These are phyloP conservation scores for Cucurbita argyrosperma DNA, from an alignment of 306 rosid genomes.

Conservation along the genomic window DNA sequence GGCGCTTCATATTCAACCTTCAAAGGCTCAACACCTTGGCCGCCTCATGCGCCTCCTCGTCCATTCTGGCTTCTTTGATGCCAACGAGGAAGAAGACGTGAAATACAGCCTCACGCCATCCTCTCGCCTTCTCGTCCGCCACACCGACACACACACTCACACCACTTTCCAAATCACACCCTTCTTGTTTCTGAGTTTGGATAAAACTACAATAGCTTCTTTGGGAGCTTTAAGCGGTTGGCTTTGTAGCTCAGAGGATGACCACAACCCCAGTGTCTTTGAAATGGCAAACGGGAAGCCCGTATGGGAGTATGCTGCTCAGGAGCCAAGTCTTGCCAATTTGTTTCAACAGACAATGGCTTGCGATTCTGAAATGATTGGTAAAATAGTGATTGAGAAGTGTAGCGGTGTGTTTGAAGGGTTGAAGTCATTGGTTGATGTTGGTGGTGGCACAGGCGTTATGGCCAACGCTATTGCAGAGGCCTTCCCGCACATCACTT, in stretches of 20 bases:
- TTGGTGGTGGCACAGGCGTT: constrained; percentile 27
- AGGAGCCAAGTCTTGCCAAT: not conserved
- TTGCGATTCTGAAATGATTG: not conserved
- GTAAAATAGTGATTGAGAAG: not conserved
- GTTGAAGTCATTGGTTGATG: constrained; percentile 23
- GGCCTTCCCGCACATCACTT: constrained; percentile 15
- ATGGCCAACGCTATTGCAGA: constrained; percentile 21
- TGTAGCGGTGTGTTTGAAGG: constrained; percentile 18
- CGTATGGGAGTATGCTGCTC: constrained; percentile 7
- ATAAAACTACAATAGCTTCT: constrained; percentile 11
- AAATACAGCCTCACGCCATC: constrained; percentile 16
- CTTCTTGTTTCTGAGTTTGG: not conserved
- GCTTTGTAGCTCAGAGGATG: not conserved
- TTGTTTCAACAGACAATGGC: constrained; percentile 27
- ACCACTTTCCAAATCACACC: not conserved
- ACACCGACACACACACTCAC: not conserved
- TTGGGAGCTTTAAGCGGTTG: constrained; percentile 6
- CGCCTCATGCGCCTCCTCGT: constrained; percentile 31
- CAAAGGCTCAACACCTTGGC: constrained; percentile 6
- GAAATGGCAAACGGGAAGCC: constrained; percentile 8
- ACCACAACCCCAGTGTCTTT: not conserved
- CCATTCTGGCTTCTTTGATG: constrained; percentile 21
- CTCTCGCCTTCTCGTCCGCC: constrained; percentile 13
- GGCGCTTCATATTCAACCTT: constrained; percentile 15
- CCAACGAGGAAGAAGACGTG: not conserved